Conservation (phyloP, 2,329 filamentous ascomycete genomes). For the Uncinocarpus reesii region DNA sequence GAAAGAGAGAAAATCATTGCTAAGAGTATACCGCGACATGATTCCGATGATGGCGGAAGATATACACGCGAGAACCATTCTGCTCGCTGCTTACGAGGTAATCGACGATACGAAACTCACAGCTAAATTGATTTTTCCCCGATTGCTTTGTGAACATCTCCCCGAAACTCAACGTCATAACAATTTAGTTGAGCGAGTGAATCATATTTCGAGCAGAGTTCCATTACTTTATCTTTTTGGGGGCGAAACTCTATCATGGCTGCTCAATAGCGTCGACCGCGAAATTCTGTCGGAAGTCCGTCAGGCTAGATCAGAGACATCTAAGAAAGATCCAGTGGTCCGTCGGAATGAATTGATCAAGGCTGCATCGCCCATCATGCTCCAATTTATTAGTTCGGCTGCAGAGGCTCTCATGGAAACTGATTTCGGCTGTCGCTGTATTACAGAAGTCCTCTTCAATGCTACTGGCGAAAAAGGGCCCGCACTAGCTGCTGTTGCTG, state of each 20-base stretch:
- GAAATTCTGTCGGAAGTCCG: constrained; percentile 67
- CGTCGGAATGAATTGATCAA: constrained; percentile 67
- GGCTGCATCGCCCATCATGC: constrained; percentile 61
- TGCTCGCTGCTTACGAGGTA: constrained; percentile 79
- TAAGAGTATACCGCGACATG: constrained; percentile 84
- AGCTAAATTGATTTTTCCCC: constrained; percentile 74
- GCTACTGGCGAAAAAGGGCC: constrained; percentile 64
- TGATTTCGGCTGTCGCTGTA: constrained; percentile 76
- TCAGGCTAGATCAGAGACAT: constrained; percentile 68
- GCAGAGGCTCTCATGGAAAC: constrained; percentile 60
- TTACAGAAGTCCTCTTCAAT: constrained; percentile 70
- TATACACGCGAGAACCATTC: constrained; percentile 63
- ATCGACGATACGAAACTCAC: constrained; percentile 89
- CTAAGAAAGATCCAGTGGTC: constrained; percentile 76
- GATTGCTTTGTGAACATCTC: constrained; percentile 61
- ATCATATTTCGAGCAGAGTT: constrained; percentile 44
- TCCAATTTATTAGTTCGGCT: constrained; percentile 60
- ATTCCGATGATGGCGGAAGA: constrained; percentile 78
- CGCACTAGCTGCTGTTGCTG: constrained; percentile 58
- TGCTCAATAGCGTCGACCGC: constrained; percentile 54
- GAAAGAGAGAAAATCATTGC: constrained; percentile 83
- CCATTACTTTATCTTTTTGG: constrained; percentile 75
- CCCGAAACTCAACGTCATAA: constrained; percentile 32
- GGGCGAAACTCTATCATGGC: constrained; percentile 48
- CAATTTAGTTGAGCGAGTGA: constrained; percentile 36